Conservation (phyloP, 140 eudicot species). For the Oenanthe javanica region DNA sequence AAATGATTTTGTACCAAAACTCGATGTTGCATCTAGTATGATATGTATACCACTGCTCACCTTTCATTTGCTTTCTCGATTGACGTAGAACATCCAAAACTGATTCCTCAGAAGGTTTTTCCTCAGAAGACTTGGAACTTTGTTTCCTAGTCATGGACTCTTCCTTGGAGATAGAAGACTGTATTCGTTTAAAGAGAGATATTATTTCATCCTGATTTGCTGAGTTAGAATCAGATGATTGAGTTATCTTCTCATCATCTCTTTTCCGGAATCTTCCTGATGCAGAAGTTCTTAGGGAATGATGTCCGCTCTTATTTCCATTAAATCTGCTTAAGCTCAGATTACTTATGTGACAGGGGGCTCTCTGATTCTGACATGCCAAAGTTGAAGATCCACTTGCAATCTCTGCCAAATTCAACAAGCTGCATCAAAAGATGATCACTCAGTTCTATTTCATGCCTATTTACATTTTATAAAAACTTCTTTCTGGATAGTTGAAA, state of each 20-base stretch:
- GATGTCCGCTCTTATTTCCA: conserved; percentile 21
- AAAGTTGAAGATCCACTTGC: conserved; percentile 22
- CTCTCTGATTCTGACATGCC: conserved; percentile 17
- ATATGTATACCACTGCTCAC: conserved; percentile 13
- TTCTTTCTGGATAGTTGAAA: neutral
- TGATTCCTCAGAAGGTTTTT: conserved; percentile 31
- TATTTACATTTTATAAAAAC: neutral
- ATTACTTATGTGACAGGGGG: neutral
- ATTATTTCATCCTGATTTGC: conserved; percentile 39
- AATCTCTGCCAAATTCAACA: conserved; percentile 64
- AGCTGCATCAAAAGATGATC: conserved; percentile 62
- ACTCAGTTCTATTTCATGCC: conserved; percentile 31
- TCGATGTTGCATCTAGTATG: neutral
- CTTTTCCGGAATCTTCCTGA: conserved; percentile 22
- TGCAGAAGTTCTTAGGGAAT: conserved; percentile 19
- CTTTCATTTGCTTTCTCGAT: conserved; percentile 27
- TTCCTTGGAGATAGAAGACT: conserved; percentile 41
- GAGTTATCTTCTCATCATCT: conserved; percentile 17
- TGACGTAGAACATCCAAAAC: conserved; percentile 43
- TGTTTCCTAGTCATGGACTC: conserved; percentile 28
- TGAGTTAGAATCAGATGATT: conserved; percentile 21
- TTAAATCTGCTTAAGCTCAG: conserved; percentile 28
- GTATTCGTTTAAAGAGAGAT: conserved; percentile 47
- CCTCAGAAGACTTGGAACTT: conserved; percentile 21
- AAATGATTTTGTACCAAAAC: neutral